phyloP scores from a whole-genome alignment of 1,139 yeast genomes.

The Kodamaea anthophila region DNA sequence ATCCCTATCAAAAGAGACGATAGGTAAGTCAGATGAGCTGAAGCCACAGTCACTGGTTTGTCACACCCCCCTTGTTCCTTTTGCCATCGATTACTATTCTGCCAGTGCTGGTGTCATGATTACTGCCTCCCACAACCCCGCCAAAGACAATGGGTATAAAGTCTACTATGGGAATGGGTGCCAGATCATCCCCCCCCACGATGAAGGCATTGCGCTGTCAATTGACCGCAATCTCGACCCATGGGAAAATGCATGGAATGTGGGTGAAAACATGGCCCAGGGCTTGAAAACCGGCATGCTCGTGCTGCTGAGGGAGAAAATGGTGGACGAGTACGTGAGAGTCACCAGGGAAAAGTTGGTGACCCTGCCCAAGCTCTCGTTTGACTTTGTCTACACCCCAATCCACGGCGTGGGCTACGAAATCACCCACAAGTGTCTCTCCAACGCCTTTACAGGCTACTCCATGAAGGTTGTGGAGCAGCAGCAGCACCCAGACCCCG shows the following conservation, averaged over 20 bases:
- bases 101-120: slow-evolving; percentile 90
- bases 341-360: slow-evolving; percentile 25
- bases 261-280: slow-evolving; percentile 24
- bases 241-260: slow-evolving; percentile 51
- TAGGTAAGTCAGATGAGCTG: slow-evolving; percentile 4
- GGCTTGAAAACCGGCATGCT: slow-evolving; percentile 20
- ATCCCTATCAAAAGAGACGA: slow-evolving; percentile 27
- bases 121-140: slow-evolving; percentile 94
- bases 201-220: slow-evolving; percentile 57
- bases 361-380: slow-evolving; percentile 14
- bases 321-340: slow-evolving; percentile 30
- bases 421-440: slow-evolving; percentile 25
- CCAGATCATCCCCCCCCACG: slow-evolving; percentile 93
- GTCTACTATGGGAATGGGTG: slow-evolving; percentile 93
- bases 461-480: slow-evolving; percentile 36
- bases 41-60: slow-evolving; percentile 27
- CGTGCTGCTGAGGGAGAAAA: slow-evolving; percentile 22
- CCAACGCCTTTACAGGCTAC: slow-evolving; percentile 11
- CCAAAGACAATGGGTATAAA: slow-evolving; percentile 88
- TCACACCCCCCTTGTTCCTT: slow-evolving; percentile 93
- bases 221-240: slow-evolving; percentile 62
- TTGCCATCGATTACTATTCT: slow-evolving; percentile 55
- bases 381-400: slow-evolving; percentile 76
- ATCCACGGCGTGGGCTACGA: slow-evolving; percentile 90
- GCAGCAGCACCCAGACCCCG: slow-evolving; percentile 76